Conservation (phyloP, 2,329 filamentous ascomycete species). For the Fusarium aywerte region DNA sequence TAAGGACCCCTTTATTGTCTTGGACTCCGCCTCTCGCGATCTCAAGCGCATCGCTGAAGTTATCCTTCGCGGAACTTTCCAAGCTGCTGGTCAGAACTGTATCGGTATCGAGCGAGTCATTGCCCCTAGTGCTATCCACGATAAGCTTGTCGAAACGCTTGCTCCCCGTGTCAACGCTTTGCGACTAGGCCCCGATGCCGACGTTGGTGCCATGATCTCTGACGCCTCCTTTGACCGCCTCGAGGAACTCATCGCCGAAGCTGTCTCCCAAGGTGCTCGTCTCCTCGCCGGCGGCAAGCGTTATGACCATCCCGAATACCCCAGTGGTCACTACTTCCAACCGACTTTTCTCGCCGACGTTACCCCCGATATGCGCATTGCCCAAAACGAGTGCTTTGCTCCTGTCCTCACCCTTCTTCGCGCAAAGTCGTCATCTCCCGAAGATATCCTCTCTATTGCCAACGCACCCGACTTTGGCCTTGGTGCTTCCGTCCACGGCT, state of each 20-base stretch:
- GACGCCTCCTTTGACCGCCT: conserved; percentile 78
- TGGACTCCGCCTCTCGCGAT: conserved; percentile 77
- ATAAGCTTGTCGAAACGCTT: conserved; percentile 75
- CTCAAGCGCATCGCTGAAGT: conserved; percentile 81
- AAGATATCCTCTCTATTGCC: conserved; percentile 77
- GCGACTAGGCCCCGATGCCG: conserved; percentile 79
- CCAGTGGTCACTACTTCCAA: conserved; percentile 87
- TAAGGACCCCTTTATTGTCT: conserved; percentile 90
- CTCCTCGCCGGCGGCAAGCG: conserved; percentile 84
- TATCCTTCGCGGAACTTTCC: conserved; percentile 91
- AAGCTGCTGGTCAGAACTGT: conserved; percentile 96
- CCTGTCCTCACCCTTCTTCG: conserved; percentile 90
- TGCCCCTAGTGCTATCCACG: conserved; percentile 79
- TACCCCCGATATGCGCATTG: conserved; percentile 84
- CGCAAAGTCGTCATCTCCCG: conserved; percentile 67
- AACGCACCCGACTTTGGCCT: conserved; percentile 89
- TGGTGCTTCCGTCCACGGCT: conserved; percentile 88
- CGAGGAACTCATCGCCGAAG: conserved; percentile 80
- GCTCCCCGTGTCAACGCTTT: conserved; percentile 78
- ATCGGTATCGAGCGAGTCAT: conserved; percentile 96
- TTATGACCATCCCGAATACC: conserved; percentile 76
- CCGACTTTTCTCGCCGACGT: conserved; percentile 94
- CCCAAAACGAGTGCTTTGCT: conserved; percentile 91
- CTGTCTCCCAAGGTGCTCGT: conserved; percentile 80
- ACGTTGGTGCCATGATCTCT: conserved; percentile 92